Evolutionary conservation across 2,329 filamentous ascomycete genomes (phyloP), one percentile per base, ranked within the genome.

Genomic region (Xylariaceae sp.): DNA sequence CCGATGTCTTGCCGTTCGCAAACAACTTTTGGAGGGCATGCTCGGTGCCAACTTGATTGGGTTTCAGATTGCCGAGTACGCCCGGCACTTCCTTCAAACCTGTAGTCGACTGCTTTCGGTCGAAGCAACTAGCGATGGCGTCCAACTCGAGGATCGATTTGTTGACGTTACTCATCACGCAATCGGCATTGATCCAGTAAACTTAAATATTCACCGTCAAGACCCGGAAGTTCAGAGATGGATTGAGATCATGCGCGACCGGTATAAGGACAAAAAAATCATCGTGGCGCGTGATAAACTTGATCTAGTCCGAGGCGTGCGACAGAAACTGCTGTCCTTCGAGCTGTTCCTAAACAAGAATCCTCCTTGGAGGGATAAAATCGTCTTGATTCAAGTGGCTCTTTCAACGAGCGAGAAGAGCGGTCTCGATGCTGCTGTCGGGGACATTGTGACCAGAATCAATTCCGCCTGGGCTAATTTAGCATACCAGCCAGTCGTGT

Each of bases 211-310:
- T 57, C 85, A 89, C 56, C 87, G 91, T 12, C 77, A 84, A 50
- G 84, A 89, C 22, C 75, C 80, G 2, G 86, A 90, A 49, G 91
- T 97, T 12, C 75, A 81, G 53, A 81, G 83, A 59, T 96, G 91
- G 90, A 80, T 96, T 45, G 76, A 83, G 45, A 87, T 86, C 19
- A 87, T 97, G 72, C 81, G 86, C 56, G 87, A 96, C 55, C 84
- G 89, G 42, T 97, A 97, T 72, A 82, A 86, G 60, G 90, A 86
- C 61, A 97, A 97, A 77, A 87, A 84, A 63, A 81, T 97, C 50
- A 95, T 97, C 61, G 92, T 97, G 12, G 90, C 90, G 10, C 86
- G 93, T 47, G 93, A 97, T 72, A 96, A 97, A 78, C 83, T 97
- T 42, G 93, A 97, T 69, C 86, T 89, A 60, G 89, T 97, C 51